Evolutionary conservation across 495 filamentous ascomycete species (phyloP).

Genomic region (Penicillium fimorum): DNA sequence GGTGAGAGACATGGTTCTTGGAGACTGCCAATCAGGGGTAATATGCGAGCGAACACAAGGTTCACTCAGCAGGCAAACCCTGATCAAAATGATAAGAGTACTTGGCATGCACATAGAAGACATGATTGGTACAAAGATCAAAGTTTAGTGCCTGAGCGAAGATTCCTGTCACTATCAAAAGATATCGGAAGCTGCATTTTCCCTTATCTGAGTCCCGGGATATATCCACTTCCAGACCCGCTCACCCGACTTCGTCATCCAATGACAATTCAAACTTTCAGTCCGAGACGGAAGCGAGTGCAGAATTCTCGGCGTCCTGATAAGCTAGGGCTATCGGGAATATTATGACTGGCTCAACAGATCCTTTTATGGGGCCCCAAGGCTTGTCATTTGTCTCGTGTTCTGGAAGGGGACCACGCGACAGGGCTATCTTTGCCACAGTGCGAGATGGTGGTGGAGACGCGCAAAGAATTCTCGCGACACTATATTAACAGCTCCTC

Average conservation of each 20-base stretch:
- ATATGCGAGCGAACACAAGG: not conserved
- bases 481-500: slow-evolving; percentile 24
- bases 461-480: slow-evolving; percentile 23
- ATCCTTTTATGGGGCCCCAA: not conserved
- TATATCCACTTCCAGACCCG: slow-evolving; percentile 5
- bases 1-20: not conserved
- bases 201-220: not conserved
- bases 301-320: slow-evolving; percentile 19
- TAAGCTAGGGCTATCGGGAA: slow-evolving; percentile 15
- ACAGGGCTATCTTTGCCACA: slow-evolving; percentile 22
- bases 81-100: not conserved
- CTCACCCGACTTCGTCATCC: slow-evolving; percentile 17
- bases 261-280: slow-evolving; percentile 1
- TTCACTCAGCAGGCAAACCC: not conserved
- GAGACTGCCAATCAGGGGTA: not conserved
- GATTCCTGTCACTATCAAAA: not conserved
- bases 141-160: not conserved
- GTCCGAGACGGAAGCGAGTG: slow-evolving; percentile 16
- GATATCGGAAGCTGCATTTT: not conserved
- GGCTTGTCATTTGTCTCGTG: slow-evolving; percentile 30
- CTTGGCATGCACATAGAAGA: not conserved
- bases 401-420: slow-evolving; percentile 17
- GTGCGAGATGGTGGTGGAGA: slow-evolving; percentile 12
- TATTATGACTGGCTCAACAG: not conserved
- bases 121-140: not conserved